Percentiles rank a stretch among this genome's conserved stretches.
phyloP scores from a whole-genome alignment of 1,139 yeast species.

The Arxiozyma bovina region DNA sequence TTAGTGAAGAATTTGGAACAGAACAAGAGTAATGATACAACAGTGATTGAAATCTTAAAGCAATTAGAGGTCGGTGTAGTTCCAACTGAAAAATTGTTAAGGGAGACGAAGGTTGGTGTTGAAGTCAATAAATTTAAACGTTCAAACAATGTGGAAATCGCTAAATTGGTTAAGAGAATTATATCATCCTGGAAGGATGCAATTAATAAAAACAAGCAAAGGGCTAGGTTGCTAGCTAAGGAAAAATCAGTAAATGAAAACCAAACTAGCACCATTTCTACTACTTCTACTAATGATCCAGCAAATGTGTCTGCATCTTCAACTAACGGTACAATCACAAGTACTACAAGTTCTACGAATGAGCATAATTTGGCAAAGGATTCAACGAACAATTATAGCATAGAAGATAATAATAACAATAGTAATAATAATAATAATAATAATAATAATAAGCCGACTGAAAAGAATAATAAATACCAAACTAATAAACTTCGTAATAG shows the following conservation, averaged over 20 bases:
- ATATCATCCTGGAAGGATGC: constrained; percentile 86
- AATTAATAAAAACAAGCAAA: constrained; percentile 63
- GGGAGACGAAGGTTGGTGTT: constrained; percentile 97
- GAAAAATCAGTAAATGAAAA: not conserved
- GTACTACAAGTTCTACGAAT: constrained; percentile 1
- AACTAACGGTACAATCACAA: not conserved
- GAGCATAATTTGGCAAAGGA: not conserved
- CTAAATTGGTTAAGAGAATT: constrained; percentile 66
- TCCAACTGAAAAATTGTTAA: constrained; percentile 75
- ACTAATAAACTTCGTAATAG: constrained; percentile 60
- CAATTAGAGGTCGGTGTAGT: constrained; percentile 59
- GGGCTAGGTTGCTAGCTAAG: constrained; percentile 5
- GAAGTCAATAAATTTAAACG: constrained; percentile 84
- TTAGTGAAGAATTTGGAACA: constrained; percentile 67
- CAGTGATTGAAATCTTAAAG: constrained; percentile 58
- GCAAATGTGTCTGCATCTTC: not conserved
- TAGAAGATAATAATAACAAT: not conserved
- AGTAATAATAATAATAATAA: no score
- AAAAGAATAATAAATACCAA: constrained; percentile 31
- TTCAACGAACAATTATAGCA: no score
- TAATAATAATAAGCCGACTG: not conserved
- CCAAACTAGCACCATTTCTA: not conserved
- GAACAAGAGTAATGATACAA: constrained; percentile 51
- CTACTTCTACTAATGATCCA: not conserved
- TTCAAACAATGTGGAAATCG: constrained; percentile 57